Conservation (phyloP, 2,329 filamentous ascomycete genomes). For the Fusarium piperis region DNA sequence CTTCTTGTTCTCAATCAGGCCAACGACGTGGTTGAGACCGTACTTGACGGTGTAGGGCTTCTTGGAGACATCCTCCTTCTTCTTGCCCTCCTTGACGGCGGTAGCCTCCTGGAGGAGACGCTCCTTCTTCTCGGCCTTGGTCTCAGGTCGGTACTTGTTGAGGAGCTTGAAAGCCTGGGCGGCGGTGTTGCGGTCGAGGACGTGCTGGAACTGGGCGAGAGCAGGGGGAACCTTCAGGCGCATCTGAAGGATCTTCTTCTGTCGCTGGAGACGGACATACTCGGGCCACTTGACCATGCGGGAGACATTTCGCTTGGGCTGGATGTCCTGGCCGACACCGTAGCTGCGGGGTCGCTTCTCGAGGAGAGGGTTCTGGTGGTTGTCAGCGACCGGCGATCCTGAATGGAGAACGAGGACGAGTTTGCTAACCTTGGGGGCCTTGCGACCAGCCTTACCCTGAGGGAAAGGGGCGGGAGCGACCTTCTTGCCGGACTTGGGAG, state of each 20-base stretch:
- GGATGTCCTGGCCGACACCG: constrained; percentile 98
- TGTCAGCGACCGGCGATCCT: background rate
- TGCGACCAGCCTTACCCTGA: constrained; percentile 94
- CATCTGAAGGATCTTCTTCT: constrained; percentile 95
- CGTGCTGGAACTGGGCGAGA: constrained; percentile 97
- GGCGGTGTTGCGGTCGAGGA: constrained; percentile 95
- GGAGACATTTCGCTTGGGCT: constrained; percentile 93
- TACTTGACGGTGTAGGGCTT: constrained; percentile 99
- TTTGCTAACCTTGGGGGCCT: constrained; percentile 89
- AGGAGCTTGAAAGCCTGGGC: constrained; percentile 98
- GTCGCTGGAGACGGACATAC: constrained; percentile 97
- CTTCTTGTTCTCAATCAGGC: constrained; percentile 99
- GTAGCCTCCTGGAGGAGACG: constrained; percentile 98
- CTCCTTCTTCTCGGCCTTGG: constrained; percentile 99
- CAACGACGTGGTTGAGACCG: constrained; percentile 99
- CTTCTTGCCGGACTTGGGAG: constrained; percentile 98
- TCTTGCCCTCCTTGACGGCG: constrained; percentile 98
- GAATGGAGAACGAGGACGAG: background rate
- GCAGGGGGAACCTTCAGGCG: constrained; percentile 98
- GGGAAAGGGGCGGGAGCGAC: constrained; percentile 96
- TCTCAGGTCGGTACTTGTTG: constrained; percentile 99
- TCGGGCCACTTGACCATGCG: constrained; percentile 99
- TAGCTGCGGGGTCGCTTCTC: constrained; percentile 98
- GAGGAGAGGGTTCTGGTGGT: constrained; percentile 90
- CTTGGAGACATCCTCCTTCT: constrained; percentile 99